phyloP scores from a whole-genome alignment of 768 basidiomycete species.

The Pleurotus giganteus region DNA sequence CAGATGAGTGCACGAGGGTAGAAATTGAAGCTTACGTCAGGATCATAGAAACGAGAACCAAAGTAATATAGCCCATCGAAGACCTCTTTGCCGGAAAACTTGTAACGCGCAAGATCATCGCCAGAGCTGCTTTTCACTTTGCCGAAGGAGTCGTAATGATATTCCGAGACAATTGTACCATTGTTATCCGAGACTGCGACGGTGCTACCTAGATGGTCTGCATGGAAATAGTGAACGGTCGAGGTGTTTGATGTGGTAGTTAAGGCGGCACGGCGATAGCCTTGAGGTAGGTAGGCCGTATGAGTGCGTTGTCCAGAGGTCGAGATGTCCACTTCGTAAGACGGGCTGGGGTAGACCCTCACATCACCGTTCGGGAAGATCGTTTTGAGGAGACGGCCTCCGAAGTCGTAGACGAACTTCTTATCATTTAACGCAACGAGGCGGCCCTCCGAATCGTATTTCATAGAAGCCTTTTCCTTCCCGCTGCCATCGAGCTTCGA shows the following conservation, averaged over 20 bases:
- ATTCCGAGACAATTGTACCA: not conserved
- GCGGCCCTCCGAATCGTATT: slow-evolving; percentile 5
- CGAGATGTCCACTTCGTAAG: slow-evolving; percentile 8
- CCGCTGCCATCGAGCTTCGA: not conserved
- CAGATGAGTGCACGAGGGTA: no score
- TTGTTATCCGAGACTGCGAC: not conserved
- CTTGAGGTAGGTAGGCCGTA: not conserved
- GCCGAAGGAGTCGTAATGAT: slow-evolving; percentile 3
- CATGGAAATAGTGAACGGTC: slow-evolving; percentile 1
- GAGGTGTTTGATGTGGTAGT: not conserved
- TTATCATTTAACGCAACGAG: not conserved
- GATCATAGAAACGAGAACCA: slow-evolving; percentile 3
- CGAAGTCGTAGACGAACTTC: slow-evolving; percentile 12
- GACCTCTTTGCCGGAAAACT: slow-evolving; percentile 7
- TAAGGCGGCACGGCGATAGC: slow-evolving; percentile 2
- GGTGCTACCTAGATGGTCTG: slow-evolving; percentile 5
- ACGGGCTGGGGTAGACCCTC: slow-evolving; percentile 7
- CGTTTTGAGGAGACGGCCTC: slow-evolving; percentile 11
- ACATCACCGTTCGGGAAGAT: not conserved
- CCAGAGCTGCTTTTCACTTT: not conserved
- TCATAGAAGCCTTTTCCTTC: not conserved
- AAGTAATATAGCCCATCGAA: slow-evolving; percentile 7
- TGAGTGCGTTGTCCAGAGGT: not conserved
- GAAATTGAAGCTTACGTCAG: not conserved
- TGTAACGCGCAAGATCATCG: not conserved